Evolutionary conservation across 257 asterid species (phyloP), one percentile per base, ranked within the genome.

Genomic region (Capsicum rhomboideum): DNA sequence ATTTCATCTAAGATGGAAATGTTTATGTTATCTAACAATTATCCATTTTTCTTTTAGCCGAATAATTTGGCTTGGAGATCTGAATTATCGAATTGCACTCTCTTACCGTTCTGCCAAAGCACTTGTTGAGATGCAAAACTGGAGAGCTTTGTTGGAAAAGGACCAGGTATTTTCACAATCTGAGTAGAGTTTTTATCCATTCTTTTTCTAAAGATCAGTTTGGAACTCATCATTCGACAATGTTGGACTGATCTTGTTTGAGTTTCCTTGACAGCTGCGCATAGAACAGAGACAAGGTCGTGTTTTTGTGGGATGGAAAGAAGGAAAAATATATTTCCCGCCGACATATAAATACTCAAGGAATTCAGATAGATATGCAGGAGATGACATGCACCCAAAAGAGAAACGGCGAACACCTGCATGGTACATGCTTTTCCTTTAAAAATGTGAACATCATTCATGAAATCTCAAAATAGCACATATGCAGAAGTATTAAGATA

Each of bases 341-440:
- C 99, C 99, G 23, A 97, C 99, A 2, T 97, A 97, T 84, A 97
- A 97, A 84, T 97, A 97, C 82, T 97, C 98, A 12, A 94, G 91
- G 74, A 95, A 97, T 86, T 97, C 99, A 56, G 99, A 97, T 88
- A 89, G 98, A 91, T 97, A 97, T 84, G 92, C 98, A 1, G 99
- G 98, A 34, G 98, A 93, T 54, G 96, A 95, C 80, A 91, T 93
- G 96, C 97, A 95, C 85, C 99, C 98, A 6, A 97, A 93, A 89
- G 99, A 95, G 91, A 97, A 97, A 87, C 93, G 97, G 52, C 80
- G 99, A 80, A 97, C 99, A 0, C 99, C 99, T 42, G 99, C 99
- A 78, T 97, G 99, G 99, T 97, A 91, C 86, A 84, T 55, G 71
- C 80, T 56, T 78, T 63, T 56, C 58, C 26, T 74, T 66, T 56